Evolutionary conservation across 805 yeast species (phyloP).

Genomic region (Ogataea thermomethanolica): DNA sequence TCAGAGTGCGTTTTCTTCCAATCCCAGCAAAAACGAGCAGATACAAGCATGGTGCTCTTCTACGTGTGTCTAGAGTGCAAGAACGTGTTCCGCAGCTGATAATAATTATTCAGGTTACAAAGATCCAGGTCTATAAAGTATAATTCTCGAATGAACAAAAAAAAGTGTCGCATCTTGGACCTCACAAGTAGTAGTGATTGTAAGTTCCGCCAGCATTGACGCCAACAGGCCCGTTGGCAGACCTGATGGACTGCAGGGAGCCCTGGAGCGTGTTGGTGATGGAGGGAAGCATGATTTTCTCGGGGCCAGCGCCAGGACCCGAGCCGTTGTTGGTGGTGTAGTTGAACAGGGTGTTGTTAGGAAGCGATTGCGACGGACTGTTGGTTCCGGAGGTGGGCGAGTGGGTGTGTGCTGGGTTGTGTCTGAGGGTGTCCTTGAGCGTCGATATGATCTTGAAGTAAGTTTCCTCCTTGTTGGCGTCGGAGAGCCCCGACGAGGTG

Average conservation of each 20-base stretch:
- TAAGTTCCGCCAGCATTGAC: conserved; percentile 15
- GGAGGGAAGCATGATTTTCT: conserved; percentile 25
- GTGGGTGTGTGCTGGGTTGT: conserved; percentile 8
- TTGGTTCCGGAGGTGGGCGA: conserved; percentile 23
- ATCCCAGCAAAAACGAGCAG: conserved; percentile 90
- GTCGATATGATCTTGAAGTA: conserved; percentile 23
- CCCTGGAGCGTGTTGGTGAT: conserved; percentile 22
- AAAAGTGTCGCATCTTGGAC: too few relatives aligned
- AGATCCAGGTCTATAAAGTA: too few relatives aligned
- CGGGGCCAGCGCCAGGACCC: conserved; percentile 5
- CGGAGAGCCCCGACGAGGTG: conserved; percentile 20
- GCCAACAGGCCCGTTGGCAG: conserved; percentile 10
- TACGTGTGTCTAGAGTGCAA: conserved; percentile 90
- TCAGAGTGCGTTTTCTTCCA: conserved; percentile 95
- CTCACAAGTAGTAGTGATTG: conserved; percentile 32
- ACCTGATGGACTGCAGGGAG: conserved; percentile 23
- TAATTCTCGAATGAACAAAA: too few relatives aligned
- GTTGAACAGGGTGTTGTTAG: conserved; percentile 12
- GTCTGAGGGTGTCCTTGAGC: conserved; percentile 21
- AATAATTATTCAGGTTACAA: too few relatives aligned
- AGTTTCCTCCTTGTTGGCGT: conserved; percentile 26
- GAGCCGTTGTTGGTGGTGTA: conserved; percentile 12
- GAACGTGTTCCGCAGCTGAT: conserved; percentile 52
- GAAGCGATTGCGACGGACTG: conserved; percentile 16
- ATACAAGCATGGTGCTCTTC: conserved; percentile 91